Conservation (phyloP, 768 basidiomycete species). For the Terana coerulea region DNA sequence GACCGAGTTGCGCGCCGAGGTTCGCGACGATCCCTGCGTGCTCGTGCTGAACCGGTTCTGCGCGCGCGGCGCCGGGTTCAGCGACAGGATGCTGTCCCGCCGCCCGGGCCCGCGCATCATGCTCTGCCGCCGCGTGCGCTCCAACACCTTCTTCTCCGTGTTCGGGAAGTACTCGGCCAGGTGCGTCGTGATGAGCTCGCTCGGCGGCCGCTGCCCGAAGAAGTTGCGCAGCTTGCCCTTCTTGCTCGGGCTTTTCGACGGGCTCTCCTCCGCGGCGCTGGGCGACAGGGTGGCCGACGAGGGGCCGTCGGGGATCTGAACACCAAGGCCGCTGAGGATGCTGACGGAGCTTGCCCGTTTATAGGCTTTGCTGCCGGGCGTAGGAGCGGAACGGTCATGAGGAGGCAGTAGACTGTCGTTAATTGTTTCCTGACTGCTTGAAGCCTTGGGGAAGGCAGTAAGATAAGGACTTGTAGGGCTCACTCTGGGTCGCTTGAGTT, state of each 20-base stretch:
- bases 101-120: slow-evolving; percentile 66
- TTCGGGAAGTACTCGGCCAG: slow-evolving; percentile 95
- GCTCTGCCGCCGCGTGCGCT: slow-evolving; percentile 85
- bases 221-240: slow-evolving; percentile 87
- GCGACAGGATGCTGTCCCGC: slow-evolving; percentile 43
- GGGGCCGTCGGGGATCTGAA: slow-evolving; percentile 69
- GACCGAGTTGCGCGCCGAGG: slow-evolving; percentile 38
- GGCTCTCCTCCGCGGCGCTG: slow-evolving; percentile 30
- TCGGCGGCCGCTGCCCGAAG: slow-evolving; percentile 96
- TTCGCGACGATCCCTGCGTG: slow-evolving; percentile 44
- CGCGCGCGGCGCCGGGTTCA: slow-evolving; percentile 32
- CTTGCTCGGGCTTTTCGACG: slow-evolving; percentile 18
- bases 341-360: slow-evolving; percentile 95
- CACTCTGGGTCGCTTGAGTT: slow-evolving; percentile 39
- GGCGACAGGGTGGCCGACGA: slow-evolving; percentile 44
- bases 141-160: slow-evolving; percentile 86
- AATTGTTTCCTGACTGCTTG: slow-evolving; percentile 6
- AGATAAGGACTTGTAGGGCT: slow-evolving; percentile 29
- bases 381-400: neutral
- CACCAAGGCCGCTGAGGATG: slow-evolving; percentile 90
- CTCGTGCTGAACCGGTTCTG: slow-evolving; percentile 63
- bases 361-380: slow-evolving; percentile 40
- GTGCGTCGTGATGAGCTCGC: slow-evolving; percentile 94
- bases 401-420: slow-evolving; percentile 14
- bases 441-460: slow-evolving; percentile 13